These are phyloP conservation scores for Hygrophila difformis DNA, from an alignment of 257 asterid species.

Conservation along the genomic window DNA sequence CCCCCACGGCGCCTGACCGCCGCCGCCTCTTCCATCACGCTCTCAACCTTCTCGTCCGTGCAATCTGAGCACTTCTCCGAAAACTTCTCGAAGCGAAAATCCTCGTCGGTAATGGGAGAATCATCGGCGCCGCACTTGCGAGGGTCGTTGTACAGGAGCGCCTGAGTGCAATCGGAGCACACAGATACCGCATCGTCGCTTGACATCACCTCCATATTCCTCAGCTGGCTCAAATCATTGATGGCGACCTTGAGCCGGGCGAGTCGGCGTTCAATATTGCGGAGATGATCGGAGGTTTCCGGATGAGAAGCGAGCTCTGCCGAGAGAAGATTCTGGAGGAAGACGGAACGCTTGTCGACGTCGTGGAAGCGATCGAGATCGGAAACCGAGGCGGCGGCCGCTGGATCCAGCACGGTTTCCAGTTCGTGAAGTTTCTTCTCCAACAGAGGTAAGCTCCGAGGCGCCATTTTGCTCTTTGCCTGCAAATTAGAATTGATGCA, in stretches of 20 bases:
- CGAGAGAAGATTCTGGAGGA: conserved; percentile 24
- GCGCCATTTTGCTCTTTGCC: conserved; percentile 17
- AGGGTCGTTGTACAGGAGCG: conserved; percentile 6
- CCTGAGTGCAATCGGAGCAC: conserved; percentile 33
- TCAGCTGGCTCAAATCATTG: conserved; percentile 11
- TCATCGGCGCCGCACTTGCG: conserved; percentile 3
- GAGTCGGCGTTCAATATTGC: conserved; percentile 10
- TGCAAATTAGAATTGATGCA: neutral
- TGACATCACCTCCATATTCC: neutral
- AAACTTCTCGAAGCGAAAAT: conserved; percentile 1
- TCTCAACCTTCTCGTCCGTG: neutral
- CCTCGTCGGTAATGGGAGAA: neutral
- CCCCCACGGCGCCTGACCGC: conserved; percentile 12
- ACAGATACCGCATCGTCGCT: conserved; percentile 18
- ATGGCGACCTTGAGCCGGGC: conserved; percentile 14
- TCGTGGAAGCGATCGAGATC: conserved; percentile 18
- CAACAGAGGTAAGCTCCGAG: conserved; percentile 21
- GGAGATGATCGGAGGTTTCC: conserved; percentile 17
- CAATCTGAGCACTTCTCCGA: neutral
- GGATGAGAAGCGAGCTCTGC: conserved; percentile 25
- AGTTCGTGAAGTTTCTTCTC: conserved; percentile 53
- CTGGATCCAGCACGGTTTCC: no score
- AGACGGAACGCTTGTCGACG: conserved; percentile 21
- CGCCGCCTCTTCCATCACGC: neutral
- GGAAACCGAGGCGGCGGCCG: conserved; percentile 14